Evolutionary conservation across 2,329 filamentous ascomycete species (phyloP), one percentile per base, ranked within the genome.

Genomic region (Moelleriella libera): DNA sequence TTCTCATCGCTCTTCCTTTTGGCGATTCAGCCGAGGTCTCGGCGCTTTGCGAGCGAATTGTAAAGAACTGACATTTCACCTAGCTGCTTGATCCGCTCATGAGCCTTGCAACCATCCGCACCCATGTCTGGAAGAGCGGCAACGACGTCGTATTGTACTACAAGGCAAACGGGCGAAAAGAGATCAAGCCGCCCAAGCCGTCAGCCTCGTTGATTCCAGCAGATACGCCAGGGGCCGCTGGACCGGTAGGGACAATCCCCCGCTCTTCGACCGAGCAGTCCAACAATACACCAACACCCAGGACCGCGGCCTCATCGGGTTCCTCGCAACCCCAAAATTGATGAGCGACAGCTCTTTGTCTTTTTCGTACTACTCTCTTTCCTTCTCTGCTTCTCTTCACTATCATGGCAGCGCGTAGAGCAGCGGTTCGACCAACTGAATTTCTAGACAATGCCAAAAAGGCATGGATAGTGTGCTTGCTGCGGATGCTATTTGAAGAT

Each of bases 41-140:
- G 12, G 8, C 34, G 8, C 8, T 37, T 8, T 37, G 3, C 12
- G 8, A 37, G 8, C 4, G 34, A 8, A 12, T 5, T 21, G 2
- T 21, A 5, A 41, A 21, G 40, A 41, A 41, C 9, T 41, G 3
- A 41, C 9, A 11, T 2, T 12, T 12, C 14, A n/a, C 3, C 3
- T 48, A 82, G 75, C 64, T 84, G 49, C 71, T 97, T 30, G 78
- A 84, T 2, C 80, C 82, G 6, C 84, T 82, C 32, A 96, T 95
- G 83, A 97, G 85, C 37, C 76, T 98, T n/a, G 88, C 88, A 5
- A 96, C 89, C 0, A 80, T 98, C 42, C 82, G 90, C 32, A 83
- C 88, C 2, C 88, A 95, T 60, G 74, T 97, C 47, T 98, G 92
- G 92, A 88, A 94, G 57, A 88, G 86, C 42, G 88, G 88, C n/a